Evolutionary conservation across 2,329 filamentous ascomycete genomes (phyloP), one percentile per base, ranked within the genome.

Genomic region (Uncinocarpus reesii): DNA sequence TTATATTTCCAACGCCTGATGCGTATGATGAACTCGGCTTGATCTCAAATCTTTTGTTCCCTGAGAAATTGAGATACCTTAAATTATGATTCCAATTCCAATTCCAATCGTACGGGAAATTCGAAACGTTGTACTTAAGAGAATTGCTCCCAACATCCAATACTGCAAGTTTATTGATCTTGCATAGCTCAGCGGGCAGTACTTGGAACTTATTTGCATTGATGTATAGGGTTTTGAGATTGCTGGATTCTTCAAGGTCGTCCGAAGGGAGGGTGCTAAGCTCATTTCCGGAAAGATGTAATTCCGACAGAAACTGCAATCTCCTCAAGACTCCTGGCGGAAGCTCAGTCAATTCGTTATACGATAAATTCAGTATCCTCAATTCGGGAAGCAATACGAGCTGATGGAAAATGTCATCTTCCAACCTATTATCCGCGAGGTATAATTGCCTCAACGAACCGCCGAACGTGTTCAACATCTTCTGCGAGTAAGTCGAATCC

Each of bases 31-130:
- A 79, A 52, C 71, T 78, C 0, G 79, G 79, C 60, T 81, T 82
- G 70, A 98, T 96, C 66, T 98, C 92, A 28, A 98, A 70, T 43
- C 90, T 81, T 66, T 95, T 95, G 70, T 98, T 98, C 44, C 92
- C 92, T 0, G 90, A 96, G 60, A 98, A 74, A 61, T 96, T 98
- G 53, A 98, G 81, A 61, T 93, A 98, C 54, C 89, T 84, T 55
- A 98, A 71, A 58, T 95, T 93, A 42, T 85, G 86, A 60, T 98
- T 98, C 75, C 92, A 86, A 61, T 96, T 96, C 92, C 92, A 98
- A 60, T 98, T 98, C 92, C 92, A 98, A 63, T 98, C 92, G 62
- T 98, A 98, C 0, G 90, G 92, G 75, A 94, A 95, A 61, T 98
- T 98, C 24, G 88, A 92, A 41, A 98, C 93, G 63, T 98, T 98